Percentiles rank a stretch among this genome's conserved stretches.
Conservation (phyloP, 2,329 filamentous ascomycete species). For the Cladosporium cucumerinum region DNA sequence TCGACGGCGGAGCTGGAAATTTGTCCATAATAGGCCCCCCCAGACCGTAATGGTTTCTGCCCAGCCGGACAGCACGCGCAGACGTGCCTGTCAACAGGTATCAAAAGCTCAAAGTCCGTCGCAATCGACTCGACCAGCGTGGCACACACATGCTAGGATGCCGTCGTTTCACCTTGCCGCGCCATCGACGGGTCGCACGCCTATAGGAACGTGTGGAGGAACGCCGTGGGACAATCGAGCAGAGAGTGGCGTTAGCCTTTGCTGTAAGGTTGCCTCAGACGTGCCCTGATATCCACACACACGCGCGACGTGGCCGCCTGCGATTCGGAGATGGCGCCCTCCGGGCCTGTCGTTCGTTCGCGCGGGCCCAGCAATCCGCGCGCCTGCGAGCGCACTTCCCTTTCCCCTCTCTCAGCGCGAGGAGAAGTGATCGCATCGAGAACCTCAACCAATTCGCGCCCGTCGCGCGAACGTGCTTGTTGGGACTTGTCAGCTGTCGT, state of each 20-base stretch:
- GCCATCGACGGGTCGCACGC: conserved; percentile 10
- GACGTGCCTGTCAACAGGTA: conserved; percentile 3
- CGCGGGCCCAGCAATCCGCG: not conserved
- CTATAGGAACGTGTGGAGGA: conserved; percentile 16
- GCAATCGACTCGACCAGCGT: conserved; percentile 6
- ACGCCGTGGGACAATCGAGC: conserved; percentile 11
- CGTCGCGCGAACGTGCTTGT: conserved; percentile 13
- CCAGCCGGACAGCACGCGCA: conserved; percentile 9
- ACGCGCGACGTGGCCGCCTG: conserved; percentile 28
- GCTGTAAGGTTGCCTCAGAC: conserved; percentile 30
- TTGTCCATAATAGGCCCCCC: conserved; percentile 8
- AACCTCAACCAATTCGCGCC: not conserved
- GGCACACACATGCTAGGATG: not conserved
- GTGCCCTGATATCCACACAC: conserved; percentile 18
- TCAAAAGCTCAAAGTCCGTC: not conserved
- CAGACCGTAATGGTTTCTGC: conserved; percentile 8
- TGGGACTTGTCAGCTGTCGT: conserved; percentile 12
- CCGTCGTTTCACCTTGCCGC: conserved; percentile 15
- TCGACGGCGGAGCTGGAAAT: not conserved
- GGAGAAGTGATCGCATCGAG: conserved; percentile 9
- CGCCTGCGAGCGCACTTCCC: not conserved
- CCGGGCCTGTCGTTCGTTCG: conserved; percentile 5
- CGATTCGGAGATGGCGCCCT: conserved; percentile 28
- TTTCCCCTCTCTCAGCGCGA: not conserved
- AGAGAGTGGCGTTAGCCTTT: conserved; percentile 18